Evolutionary conservation across 345 rosid species (phyloP), one percentile per base, ranked within the genome.

Genomic region (Bretschneidera sinensis): DNA sequence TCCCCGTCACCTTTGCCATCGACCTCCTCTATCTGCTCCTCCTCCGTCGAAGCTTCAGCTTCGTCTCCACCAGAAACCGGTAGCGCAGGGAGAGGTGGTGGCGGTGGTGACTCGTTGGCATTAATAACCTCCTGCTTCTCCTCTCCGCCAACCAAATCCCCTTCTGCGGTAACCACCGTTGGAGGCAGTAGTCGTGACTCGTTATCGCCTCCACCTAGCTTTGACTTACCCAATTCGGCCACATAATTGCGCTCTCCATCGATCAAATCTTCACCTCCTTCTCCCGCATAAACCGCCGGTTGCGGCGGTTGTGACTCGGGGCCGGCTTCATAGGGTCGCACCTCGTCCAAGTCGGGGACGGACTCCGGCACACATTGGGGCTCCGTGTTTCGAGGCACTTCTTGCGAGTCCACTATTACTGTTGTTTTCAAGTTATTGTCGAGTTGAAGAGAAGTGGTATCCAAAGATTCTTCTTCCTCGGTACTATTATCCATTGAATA

Each of bases 381-480:
- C 43, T 60, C 63, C 25, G 54, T 19, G 14, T 17, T 25, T 9
- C 31, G 62, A n/a, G 15, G 66, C 43, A 18, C 45, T 19, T 64
- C 45, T 1, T 39, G 47, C 9, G 55, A 16, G 48, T 34, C 48
- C 60, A 39, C 45, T 11, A 34, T 14, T 11, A 18, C 54, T 14
- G 64, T 33, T n/a, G 54, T 17, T 35, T 48, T 22, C 5, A 57
- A 24, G 13, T 52, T 68, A 64, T 61, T 57, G 23, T 63, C 67
- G 39, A 62, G 57, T 58, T 24, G 65, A 55, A 49, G 45, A 55
- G 74, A 34, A 55, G 71, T 60, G 35, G 31, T 62, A 1, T 53
- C 64, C 45, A 23, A 72, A 67, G 60, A 24, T 28, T 77, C 84
- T 18, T 82, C 83, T 50, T 80, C 91, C 61, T 74, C 88, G 61